Conservation (phyloP, 1,284 basidiomycete species). For the Ustilago xerochloae region DNA sequence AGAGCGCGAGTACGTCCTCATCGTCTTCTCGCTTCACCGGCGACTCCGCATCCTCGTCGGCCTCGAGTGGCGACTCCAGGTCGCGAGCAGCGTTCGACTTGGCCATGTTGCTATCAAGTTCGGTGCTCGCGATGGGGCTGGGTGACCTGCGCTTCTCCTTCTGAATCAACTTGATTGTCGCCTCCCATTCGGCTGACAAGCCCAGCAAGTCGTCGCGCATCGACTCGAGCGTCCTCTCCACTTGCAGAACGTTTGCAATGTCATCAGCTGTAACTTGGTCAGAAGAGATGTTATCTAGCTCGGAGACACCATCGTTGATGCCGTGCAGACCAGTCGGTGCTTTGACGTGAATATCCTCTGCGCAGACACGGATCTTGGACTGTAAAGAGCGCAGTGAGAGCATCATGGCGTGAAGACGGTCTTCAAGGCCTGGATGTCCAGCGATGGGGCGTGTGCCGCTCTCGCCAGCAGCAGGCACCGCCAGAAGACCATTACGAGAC, state of each 20-base stretch:
- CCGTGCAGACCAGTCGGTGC: constrained; percentile 55
- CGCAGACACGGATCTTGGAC: constrained; percentile 63
- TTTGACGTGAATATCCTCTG: constrained; percentile 55
- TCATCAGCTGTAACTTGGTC: constrained; percentile 2
- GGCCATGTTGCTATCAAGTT: constrained; percentile 17
- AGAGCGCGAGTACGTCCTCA: not conserved
- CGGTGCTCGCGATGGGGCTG: constrained; percentile 22
- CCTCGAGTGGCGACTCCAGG: constrained; percentile 52
- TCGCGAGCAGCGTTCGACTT: constrained; percentile 22
- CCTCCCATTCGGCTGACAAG: constrained; percentile 64
- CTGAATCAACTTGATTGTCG: constrained; percentile 49
- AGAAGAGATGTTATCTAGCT: not conserved
- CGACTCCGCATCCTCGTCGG: constrained; percentile 51
- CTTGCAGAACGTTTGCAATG: constrained; percentile 12
- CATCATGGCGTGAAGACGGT: constrained; percentile 58
- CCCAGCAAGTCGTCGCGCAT: constrained; percentile 61
- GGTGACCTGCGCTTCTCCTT: constrained; percentile 41
- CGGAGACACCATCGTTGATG: not conserved
- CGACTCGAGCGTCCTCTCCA: constrained; percentile 52
- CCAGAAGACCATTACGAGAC: constrained; percentile 11
- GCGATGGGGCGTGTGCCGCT: not conserved
- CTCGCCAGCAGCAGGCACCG: constrained; percentile 7
- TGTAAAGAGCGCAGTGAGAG: constrained; percentile 64
- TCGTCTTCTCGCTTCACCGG: not conserved
- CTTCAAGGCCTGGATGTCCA: constrained; percentile 53